Conservation (phyloP, 805 yeast genomes). For the Kodamaea restingae region DNA sequence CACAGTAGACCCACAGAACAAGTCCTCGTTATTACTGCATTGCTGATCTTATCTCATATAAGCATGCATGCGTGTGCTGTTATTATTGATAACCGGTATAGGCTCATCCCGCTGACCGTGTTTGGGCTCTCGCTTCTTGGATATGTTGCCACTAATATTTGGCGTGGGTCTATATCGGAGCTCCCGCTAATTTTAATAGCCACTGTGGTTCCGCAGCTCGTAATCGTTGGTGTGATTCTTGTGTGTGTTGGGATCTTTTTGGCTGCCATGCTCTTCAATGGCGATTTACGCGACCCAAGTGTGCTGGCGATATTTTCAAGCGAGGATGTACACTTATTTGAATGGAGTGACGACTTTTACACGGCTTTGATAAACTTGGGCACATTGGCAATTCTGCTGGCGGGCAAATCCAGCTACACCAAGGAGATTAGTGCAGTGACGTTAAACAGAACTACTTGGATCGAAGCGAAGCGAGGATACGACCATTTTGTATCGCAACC, state of each 20-base stretch:
- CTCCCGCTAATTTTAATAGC: slow-evolving; percentile 55
- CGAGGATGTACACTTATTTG: slow-evolving; percentile 32
- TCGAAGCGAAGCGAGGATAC: slow-evolving; percentile 34
- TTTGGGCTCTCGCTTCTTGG: slow-evolving; percentile 51
- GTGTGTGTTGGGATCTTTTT: slow-evolving; percentile 53
- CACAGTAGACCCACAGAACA: slow-evolving; percentile 48
- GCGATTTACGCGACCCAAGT: slow-evolving; percentile 18
- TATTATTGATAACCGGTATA: slow-evolving; percentile 46
- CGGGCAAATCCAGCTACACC: slow-evolving; percentile 62
- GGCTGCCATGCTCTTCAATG: slow-evolving; percentile 56
- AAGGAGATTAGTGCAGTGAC: slow-evolving; percentile 50
- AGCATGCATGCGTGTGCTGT: slow-evolving; percentile 62
- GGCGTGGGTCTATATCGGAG: slow-evolving; percentile 37
- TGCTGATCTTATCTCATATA: slow-evolving; percentile 57
- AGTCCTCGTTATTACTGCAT: slow-evolving; percentile 47
- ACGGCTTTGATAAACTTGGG: slow-evolving; percentile 59
- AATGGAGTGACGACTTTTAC: slow-evolving; percentile 60
- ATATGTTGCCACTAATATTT: slow-evolving; percentile 37
- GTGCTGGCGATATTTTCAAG: slow-evolving; percentile 15
- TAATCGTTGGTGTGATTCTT: slow-evolving; percentile 46
- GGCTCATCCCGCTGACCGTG: slow-evolving; percentile 60
- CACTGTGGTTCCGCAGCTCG: slow-evolving; percentile 65
- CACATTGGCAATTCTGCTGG: slow-evolving; percentile 59
- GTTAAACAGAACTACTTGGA: slow-evolving; percentile 53
- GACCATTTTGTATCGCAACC: slow-evolving; percentile 9